Evolutionary conservation across 2,329 filamentous ascomycete species (phyloP).

Genomic region (Talaromyces funiculosus): DNA sequence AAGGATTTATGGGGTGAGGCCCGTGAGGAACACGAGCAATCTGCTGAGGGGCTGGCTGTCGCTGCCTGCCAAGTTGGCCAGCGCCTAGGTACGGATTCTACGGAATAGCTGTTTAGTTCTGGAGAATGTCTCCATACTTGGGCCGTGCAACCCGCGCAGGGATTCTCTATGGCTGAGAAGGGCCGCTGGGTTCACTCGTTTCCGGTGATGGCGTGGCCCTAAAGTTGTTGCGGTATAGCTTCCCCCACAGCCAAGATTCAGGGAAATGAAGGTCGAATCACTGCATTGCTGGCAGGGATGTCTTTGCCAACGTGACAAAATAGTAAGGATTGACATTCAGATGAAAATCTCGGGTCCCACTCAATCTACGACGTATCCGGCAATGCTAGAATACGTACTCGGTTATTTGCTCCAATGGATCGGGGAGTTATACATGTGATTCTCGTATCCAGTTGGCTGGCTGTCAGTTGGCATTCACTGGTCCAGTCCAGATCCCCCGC

Average conservation of each 20-base stretch:
- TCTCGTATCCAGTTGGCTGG: neutral
- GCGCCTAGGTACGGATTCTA: neutral
- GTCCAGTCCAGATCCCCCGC: neutral
- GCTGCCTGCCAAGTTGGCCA: neutral
- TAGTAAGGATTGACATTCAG: neutral
- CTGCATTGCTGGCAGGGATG: neutral
- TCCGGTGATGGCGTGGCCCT: neutral
- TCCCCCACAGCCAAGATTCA: neutral
- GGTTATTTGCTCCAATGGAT: neutral
- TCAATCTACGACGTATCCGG: too few relatives aligned
- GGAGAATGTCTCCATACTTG: neutral
- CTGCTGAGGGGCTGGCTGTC: neutral
- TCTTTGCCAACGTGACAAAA: neutral
- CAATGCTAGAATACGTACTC: neutral
- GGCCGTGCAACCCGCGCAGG: neutral
- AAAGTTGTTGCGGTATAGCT: neutral
- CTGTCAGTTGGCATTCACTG: neutral
- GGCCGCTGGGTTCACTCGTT: neutral
- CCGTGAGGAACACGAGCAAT: neutral
- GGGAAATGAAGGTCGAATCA: neutral
- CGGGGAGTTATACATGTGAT: neutral
- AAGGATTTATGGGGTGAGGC: neutral
- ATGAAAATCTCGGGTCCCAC: neutral
- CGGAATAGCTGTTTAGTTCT: neutral
- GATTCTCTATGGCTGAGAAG: neutral